A percentile compares a stretch with the other conserved stretches of the same genome.
phyloP scores from a whole-genome alignment of 106 monocot species.

The Iris macrosiphon region DNA sequence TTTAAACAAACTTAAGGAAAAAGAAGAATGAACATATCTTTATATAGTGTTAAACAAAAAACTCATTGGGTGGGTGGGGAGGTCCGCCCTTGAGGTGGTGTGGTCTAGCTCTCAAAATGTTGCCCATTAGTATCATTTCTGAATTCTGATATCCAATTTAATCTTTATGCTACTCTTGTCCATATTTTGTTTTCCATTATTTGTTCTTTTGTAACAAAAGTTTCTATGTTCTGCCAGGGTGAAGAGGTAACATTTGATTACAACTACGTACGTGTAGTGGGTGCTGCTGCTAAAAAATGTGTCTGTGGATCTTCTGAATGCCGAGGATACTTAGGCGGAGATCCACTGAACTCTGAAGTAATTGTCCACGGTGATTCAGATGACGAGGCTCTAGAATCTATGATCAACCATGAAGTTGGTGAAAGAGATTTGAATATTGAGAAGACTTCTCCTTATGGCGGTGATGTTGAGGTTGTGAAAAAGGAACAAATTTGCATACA shows the following conservation, averaged over 20 bases:
- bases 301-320: slow-evolving; percentile 78
- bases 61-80: too few species aligned
- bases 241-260: slow-evolving; percentile 99
- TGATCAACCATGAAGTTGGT: slow-evolving; percentile 28
- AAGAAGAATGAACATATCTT: too few species aligned
- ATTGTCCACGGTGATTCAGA: slow-evolving; percentile 76
- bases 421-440: slow-evolving; percentile 15
- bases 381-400: slow-evolving; percentile 61
- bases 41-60: too few species aligned
- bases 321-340: slow-evolving; percentile 90
- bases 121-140: too few species aligned
- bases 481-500: slow-evolving; percentile 7
- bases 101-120: too few species aligned
- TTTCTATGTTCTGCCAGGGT: slow-evolving; percentile 39
- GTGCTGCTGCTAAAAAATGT: slow-evolving; percentile 95
- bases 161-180: neutral
- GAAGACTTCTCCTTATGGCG: too few species aligned
- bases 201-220: neutral
- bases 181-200: neutral
- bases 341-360: slow-evolving; percentile 57
- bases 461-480: slow-evolving; percentile 7
- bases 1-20: too few species aligned
- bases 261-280: slow-evolving; percentile 91
- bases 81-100: too few species aligned
- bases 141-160: too few species aligned